Percentiles rank a stretch among this genome's conserved stretches.
phyloP scores from a whole-genome alignment of 331 rosid species.

The Acacia pycnantha region DNA sequence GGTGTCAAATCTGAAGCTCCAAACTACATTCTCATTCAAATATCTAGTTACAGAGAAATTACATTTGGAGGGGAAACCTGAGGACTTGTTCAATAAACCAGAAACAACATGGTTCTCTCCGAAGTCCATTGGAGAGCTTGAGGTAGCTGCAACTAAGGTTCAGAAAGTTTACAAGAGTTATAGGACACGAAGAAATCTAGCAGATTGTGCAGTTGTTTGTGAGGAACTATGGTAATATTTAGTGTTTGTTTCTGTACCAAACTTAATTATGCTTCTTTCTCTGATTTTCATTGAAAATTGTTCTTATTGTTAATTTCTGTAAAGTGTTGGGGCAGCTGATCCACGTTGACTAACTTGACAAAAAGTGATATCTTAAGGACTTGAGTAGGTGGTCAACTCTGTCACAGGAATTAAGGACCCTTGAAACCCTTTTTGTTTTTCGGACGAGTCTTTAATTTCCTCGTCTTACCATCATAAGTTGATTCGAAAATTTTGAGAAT shows the following conservation, averaged over 20 bases:
- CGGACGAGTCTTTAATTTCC: neutral
- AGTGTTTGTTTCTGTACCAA: conserved; percentile 35
- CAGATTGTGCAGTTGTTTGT: conserved; percentile 84
- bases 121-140: conserved; percentile 34
- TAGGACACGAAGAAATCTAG: conserved; percentile 68
- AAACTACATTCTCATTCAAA: conserved; percentile 39
- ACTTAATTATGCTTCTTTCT: neutral
- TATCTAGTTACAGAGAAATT: conserved; percentile 18
- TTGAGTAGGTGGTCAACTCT: neutral
- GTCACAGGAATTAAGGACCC: neutral
- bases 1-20: conserved; percentile 42
- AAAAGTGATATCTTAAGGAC: neutral
- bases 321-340: neutral
- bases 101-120: conserved; percentile 32
- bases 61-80: conserved; percentile 23
- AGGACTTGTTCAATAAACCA: conserved; percentile 4
- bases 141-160: conserved; percentile 52
- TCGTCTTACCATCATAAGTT: neutral
- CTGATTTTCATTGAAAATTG: neutral
- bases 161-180: conserved; percentile 60
- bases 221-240: conserved; percentile 88
- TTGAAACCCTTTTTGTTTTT: neutral
- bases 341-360: neutral
- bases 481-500: neutral
- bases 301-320: neutral